Evolutionary conservation across 2,329 filamentous ascomycete species (phyloP).

Genomic region (Xylaria sp.): DNA sequence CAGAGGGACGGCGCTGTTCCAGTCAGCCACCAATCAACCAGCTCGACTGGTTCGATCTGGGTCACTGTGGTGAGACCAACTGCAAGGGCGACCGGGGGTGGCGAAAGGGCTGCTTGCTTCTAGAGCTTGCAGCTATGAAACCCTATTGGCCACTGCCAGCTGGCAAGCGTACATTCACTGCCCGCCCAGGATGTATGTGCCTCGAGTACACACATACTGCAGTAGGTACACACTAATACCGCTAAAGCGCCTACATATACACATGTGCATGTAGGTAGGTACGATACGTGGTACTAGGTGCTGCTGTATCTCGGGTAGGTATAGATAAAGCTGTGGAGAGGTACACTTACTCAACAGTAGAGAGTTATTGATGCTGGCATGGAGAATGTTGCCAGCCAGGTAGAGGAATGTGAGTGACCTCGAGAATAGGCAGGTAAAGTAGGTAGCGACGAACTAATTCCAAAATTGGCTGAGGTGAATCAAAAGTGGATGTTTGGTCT

Average conservation of each 20-base stretch:
- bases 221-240: not conserved
- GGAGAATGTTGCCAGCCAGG: constrained; percentile 17
- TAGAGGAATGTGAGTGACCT: constrained; percentile 24
- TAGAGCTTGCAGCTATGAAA: constrained; percentile 20
- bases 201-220: not conserved
- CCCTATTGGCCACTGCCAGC: constrained; percentile 29
- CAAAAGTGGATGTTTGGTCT: constrained; percentile 2
- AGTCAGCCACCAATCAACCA: constrained; percentile 19
- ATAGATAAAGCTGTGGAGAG: not conserved
- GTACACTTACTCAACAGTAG: not conserved
- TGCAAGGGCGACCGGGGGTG: constrained; percentile 37
- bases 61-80: constrained; percentile 37
- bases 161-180: not conserved
- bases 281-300: not conserved
- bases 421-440: not conserved
- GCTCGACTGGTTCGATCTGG: constrained; percentile 31
- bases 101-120: constrained; percentile 24
- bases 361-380: not conserved
- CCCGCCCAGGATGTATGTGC: not conserved
- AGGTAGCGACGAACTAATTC: not conserved
- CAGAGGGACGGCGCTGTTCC: constrained; percentile 31
- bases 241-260: not conserved
- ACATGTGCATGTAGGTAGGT: not conserved
- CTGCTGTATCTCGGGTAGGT: not conserved
- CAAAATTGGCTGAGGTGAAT: constrained; percentile 1